Conservation (phyloP, 352 stramenopile species). For the Blastocystis sp. region DNA sequence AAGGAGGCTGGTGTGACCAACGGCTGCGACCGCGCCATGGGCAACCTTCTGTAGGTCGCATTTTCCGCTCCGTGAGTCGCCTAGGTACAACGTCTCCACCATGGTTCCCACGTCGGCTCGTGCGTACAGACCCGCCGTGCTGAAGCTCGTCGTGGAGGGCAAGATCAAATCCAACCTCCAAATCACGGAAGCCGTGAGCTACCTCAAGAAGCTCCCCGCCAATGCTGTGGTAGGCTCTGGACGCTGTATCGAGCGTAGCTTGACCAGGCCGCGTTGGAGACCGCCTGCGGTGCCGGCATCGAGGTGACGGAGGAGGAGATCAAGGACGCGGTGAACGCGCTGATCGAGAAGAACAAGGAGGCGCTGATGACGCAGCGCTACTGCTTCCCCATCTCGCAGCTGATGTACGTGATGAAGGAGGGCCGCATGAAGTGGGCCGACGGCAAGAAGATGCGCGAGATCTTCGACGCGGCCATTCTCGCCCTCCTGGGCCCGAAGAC, state of each 20-base stretch:
- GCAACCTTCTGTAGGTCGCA: constrained; percentile 54
- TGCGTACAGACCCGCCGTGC: constrained; percentile 40
- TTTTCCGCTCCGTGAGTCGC: not conserved
- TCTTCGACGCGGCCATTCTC: constrained; percentile 33
- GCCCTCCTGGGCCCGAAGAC: constrained; percentile 35
- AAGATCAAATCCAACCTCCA: constrained; percentile 68
- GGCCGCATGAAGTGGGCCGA: constrained; percentile 66
- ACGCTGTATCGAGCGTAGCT: not conserved
- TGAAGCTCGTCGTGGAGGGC: constrained; percentile 46
- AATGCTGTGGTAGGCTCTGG: not conserved
- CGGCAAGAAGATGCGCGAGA: constrained; percentile 43
- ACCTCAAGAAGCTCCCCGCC: constrained; percentile 54
- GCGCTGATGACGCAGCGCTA: constrained; percentile 47
- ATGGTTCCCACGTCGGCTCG: constrained; percentile 32
- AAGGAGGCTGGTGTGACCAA: constrained; percentile 59
- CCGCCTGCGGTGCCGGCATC: constrained; percentile 40
- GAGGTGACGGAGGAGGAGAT: constrained; percentile 54
- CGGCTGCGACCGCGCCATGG: constrained; percentile 56
- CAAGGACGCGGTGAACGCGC: not conserved
- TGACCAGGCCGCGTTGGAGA: constrained; percentile 6
- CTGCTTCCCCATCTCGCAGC: constrained; percentile 49
- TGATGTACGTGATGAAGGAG: constrained; percentile 63
- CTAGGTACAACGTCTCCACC: constrained; percentile 59
- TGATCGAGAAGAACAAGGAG: constrained; percentile 45
- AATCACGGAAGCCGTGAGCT: constrained; percentile 37